Evolutionary conservation across 345 rosid genomes (phyloP), one percentile per base, ranked within the genome.

Genomic region (Passiflora organensis): DNA sequence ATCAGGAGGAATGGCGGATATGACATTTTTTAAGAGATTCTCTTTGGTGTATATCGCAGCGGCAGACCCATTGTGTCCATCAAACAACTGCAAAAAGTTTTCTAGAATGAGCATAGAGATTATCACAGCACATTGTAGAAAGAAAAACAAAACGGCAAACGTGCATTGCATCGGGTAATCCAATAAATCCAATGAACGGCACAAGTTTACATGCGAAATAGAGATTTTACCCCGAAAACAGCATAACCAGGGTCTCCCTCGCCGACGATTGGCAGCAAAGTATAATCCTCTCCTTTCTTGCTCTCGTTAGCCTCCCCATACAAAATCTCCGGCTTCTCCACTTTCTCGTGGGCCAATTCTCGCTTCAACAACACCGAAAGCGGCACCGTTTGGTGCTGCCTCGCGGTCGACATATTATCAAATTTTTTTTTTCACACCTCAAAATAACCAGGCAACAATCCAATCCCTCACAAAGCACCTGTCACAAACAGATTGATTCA

Each of bases 31-130:
- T 18, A 94, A 61, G 21, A 94, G 90, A 68, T 94, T 85, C 74
- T 94, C 99, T 76, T 85, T 87, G 0, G 97, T 79, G 76, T 89
- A 89, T 28, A 89, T 82, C 59, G 99, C 99, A 54, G 99, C 99
- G 41, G 79, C 96, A 62, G 97, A 74, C 23, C 99, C 99, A 64
- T 94, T 94, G 61, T 94, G 99, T 25, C 99, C 99, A 76, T 94
- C 99, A 82, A 94, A 94, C 66, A 94, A 69, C 99, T 94, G 80
- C 79, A 75, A 62, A 44, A 58, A 13, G 64, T 8, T 20, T 14
- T 39, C 56, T 53, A 42, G 25, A 16, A 66, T 60, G 36, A 56
- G 42, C 34, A 66, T 48, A 22, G 8, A 63, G 22, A 43, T 22
- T 11, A 59, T 2, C 34, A 28, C 34, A 28, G 8, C 34, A 8